Conservation (phyloP, 768 basidiomycete species). For the Cubamyces lactineus region DNA sequence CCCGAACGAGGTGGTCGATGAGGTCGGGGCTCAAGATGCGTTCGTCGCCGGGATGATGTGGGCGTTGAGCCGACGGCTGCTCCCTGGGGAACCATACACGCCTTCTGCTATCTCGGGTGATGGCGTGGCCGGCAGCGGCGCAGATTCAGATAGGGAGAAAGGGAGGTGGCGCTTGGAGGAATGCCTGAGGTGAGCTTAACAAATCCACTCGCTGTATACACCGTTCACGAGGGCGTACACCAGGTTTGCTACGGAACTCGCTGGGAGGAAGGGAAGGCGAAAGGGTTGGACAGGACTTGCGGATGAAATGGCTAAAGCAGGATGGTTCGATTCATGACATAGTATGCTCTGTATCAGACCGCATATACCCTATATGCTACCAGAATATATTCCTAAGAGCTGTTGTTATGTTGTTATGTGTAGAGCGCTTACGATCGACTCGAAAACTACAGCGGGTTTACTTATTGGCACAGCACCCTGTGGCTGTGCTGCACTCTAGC, state of each 20-base stretch:
- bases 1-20: slow-evolving; percentile 54
- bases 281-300: slow-evolving; percentile 69
- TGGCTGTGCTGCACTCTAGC: background rate
- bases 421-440: no score
- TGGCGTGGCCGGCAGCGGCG: slow-evolving; percentile 30
- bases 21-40: slow-evolving; percentile 79
- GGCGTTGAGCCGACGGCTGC: slow-evolving; percentile 68
- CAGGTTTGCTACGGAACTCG: slow-evolving; percentile 84
- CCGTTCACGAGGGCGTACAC: no score
- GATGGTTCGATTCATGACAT: slow-evolving; percentile 63
- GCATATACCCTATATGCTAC: slow-evolving; percentile 3
- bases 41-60: slow-evolving; percentile 91
- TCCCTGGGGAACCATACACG: slow-evolving; percentile 79
- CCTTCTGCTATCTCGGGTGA: slow-evolving; percentile 34
- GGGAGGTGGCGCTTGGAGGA: slow-evolving; percentile 82
- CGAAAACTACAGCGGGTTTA: no score
- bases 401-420: no score
- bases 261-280: slow-evolving; percentile 71
- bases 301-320: slow-evolving; percentile 71
- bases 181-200: slow-evolving; percentile 62
- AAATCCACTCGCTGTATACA: background rate
- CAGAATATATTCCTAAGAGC: background rate
- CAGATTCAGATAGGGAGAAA: slow-evolving; percentile 25
- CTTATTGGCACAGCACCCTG: background rate
- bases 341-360: background rate